These are phyloP conservation scores for Saccharomycopsis selenospora DNA, from an alignment of 805 yeast genomes.

Conservation along the genomic window DNA sequence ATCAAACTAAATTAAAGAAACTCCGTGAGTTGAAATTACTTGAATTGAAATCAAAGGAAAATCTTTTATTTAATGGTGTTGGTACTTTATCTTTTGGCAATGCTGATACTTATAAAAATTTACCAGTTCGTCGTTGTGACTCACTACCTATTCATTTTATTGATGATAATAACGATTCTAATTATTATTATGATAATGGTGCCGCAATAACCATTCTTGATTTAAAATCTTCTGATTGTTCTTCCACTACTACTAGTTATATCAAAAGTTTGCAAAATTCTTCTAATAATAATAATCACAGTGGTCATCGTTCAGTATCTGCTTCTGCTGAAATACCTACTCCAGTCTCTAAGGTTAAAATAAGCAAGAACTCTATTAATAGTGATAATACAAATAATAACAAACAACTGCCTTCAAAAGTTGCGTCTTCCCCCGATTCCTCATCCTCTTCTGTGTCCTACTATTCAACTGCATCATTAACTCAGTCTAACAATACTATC, in stretches of 20 bases:
- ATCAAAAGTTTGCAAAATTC: not conserved
- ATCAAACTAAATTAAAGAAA: conserved; percentile 30
- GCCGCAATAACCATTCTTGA: not conserved
- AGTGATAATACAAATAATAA: no score
- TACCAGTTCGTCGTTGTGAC: not conserved
- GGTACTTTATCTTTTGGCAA: conserved; percentile 14
- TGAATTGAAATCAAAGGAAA: conserved; percentile 22
- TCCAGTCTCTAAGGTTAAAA: no score
- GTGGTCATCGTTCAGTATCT: not conserved
- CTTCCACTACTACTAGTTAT: not conserved
- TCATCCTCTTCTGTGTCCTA: conserved; percentile 2
- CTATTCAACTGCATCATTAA: not conserved
- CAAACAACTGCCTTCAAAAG: no score
- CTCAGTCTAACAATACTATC: not conserved
- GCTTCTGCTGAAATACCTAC: no score
- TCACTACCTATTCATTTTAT: not conserved
- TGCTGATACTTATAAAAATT: not conserved
- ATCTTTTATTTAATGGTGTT: conserved; percentile 16
- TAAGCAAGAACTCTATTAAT: no score
- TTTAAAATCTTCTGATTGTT: not conserved
- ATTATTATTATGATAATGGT: not conserved
- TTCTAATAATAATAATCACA: not conserved
- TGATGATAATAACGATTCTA: not conserved
- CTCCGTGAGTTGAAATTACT: conserved; percentile 22
- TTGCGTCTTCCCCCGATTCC: not conserved